Conservation (phyloP, 768 basidiomycete genomes). For the Mycena belliarum region DNA sequence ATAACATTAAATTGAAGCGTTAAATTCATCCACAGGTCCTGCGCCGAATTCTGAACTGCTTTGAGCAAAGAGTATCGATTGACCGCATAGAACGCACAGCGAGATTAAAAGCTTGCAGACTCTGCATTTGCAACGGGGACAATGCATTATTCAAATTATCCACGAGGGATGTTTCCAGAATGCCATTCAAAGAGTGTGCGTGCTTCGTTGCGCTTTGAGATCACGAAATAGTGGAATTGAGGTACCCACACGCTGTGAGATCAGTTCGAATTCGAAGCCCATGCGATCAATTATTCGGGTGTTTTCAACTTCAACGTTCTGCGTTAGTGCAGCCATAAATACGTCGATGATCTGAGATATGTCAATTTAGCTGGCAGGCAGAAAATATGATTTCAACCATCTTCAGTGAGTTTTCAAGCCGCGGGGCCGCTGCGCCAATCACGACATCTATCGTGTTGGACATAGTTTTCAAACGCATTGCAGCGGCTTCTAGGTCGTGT, state of each 20-base stretch:
- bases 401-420: constrained; percentile 3
- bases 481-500: constrained; percentile 32
- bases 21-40: constrained; percentile 29
- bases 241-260: constrained; percentile 14
- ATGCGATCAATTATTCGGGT: constrained; percentile 6
- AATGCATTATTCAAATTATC: constrained; percentile 7
- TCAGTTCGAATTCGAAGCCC: constrained; percentile 14
- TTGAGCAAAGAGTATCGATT: not conserved
- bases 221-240: not conserved
- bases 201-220: constrained; percentile 12
- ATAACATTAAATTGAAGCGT: constrained; percentile 27
- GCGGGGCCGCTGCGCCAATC: not conserved
- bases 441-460: not conserved
- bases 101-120: constrained; percentile 5
- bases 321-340: not conserved
- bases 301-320: not conserved
- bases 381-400: not conserved
- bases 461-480: constrained; percentile 14
- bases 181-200: constrained; percentile 11
- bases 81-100: constrained; percentile 1
- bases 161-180: constrained; percentile 8
- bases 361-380: not conserved
- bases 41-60: constrained; percentile 29
- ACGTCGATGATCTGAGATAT: constrained; percentile 6
- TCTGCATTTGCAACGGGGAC: constrained; percentile 14